These are phyloP conservation scores for Apiospora malaysiana DNA, from an alignment of 2,329 filamentous ascomycete species.

Conservation along the genomic window DNA sequence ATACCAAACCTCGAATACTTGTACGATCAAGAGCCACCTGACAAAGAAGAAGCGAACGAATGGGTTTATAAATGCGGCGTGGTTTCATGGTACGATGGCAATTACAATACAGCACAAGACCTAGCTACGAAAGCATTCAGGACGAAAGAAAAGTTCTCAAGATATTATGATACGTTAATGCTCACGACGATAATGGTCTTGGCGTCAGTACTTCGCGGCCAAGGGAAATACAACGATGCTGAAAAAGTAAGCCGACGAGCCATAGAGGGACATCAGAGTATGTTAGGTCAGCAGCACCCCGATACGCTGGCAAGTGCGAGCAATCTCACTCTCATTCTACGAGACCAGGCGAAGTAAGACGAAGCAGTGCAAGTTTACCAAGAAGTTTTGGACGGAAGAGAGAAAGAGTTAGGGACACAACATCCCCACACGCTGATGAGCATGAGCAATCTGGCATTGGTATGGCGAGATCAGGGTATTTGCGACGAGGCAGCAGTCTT, in stretches of 20 bases:
- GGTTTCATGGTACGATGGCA: not conserved
- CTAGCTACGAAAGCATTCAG: slow-evolving; percentile 11
- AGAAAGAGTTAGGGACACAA: too few relatives aligned
- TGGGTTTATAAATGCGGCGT: slow-evolving; percentile 3
- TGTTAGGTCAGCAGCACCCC: not conserved
- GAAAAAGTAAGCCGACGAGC: not conserved
- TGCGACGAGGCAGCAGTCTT: too few relatives aligned
- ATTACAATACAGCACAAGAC: slow-evolving; percentile 9
- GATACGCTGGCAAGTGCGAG: slow-evolving; percentile 19
- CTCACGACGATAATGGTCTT: not conserved
- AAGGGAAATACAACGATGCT: slow-evolving; percentile 5
- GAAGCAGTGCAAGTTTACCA: too few relatives aligned
- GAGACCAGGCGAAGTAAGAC: not conserved
- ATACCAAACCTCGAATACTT: slow-evolving; percentile 8
- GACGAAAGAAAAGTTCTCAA: not conserved
- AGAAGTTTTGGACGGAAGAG: too few relatives aligned
- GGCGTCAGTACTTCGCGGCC: not conserved
- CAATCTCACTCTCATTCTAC: slow-evolving; percentile 19
- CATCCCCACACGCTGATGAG: too few relatives aligned
- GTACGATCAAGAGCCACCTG: slow-evolving; percentile 1
- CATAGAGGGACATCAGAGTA: not conserved
- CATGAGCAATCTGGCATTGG: too few relatives aligned
- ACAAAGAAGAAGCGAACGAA: not conserved
- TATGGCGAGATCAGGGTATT: too few relatives aligned
- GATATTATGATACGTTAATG: not conserved